Conservation (phyloP, 2,329 filamentous ascomycete species). For the Beauveria caledonica region DNA sequence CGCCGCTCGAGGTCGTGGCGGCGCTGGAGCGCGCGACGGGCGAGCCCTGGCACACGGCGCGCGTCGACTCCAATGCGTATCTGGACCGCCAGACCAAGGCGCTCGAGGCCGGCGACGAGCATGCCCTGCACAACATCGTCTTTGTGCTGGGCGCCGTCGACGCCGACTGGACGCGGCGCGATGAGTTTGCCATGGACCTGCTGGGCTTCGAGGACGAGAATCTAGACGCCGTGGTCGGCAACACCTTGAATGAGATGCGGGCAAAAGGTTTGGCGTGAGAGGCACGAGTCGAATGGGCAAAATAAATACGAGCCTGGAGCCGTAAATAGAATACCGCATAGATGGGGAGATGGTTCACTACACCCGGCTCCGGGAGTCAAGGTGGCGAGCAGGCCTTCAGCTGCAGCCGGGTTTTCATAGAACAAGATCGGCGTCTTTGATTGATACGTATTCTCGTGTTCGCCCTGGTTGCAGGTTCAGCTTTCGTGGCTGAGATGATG, state of each 20-base stretch:
- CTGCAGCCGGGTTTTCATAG: neutral
- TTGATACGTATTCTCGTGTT: neutral
- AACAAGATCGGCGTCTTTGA: neutral
- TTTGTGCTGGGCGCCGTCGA: constrained; percentile 40
- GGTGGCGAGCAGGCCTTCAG: neutral
- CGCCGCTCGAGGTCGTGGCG: constrained; percentile 39
- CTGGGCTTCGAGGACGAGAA: constrained; percentile 39
- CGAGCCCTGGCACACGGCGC: constrained; percentile 26
- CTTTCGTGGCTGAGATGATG: neutral
- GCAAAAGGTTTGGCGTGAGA: constrained; percentile 6
- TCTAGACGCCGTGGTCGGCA: constrained; percentile 32
- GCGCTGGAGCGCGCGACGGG: constrained; percentile 43
- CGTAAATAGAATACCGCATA: neutral
- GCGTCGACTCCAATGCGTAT: constrained; percentile 31
- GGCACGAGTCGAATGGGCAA: neutral
- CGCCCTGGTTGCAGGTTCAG: neutral
- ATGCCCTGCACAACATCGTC: constrained; percentile 38
- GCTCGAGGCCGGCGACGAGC: constrained; percentile 29
- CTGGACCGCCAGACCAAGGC: constrained; percentile 29
- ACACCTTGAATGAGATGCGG: constrained; percentile 22
- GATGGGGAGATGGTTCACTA: neutral
- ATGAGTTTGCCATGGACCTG: constrained; percentile 39
- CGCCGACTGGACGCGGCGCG: constrained; percentile 38
- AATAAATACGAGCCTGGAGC: neutral
- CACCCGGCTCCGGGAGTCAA: neutral